Conservation (phyloP, 495 filamentous ascomycete genomes). For the Pyrenula massariospora region DNA sequence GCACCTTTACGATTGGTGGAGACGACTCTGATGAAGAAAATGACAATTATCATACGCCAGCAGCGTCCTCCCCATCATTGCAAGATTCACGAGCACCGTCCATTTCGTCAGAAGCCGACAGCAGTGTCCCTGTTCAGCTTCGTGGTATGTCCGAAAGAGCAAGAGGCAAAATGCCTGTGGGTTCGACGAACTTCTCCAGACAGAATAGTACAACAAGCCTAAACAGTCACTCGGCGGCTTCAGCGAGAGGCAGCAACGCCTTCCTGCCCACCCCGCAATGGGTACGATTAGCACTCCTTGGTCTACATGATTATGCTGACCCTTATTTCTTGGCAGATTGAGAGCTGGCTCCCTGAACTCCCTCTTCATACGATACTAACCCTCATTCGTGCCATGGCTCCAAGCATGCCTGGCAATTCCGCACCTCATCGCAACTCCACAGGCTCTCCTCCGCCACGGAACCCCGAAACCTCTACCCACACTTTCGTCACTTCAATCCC, state of each 20-base stretch:
- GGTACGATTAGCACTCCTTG: conserved; percentile 33
- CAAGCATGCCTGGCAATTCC: conserved; percentile 29
- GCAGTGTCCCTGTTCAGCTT: conserved; percentile 77
- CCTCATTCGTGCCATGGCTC: conserved; percentile 48
- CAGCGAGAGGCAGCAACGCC: conserved; percentile 32
- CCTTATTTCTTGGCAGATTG: conserved; percentile 49
- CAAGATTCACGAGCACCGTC: conserved; percentile 63
- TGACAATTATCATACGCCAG: conserved; percentile 53
- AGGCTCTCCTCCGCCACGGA: conserved; percentile 16
- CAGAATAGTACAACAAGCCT: conserved; percentile 88
- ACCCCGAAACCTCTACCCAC: not conserved
- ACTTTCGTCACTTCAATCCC: conserved; percentile 35
- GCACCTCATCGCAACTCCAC: conserved; percentile 15
- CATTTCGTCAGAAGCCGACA: conserved; percentile 59
- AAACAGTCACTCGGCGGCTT: conserved; percentile 47
- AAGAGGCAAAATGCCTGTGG: conserved; percentile 90
- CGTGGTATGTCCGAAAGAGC: conserved; percentile 98
- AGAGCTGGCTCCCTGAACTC: conserved; percentile 85
- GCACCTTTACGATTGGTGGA: conserved; percentile 81
- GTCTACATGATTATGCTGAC: not conserved
- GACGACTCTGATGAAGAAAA: conserved; percentile 71
- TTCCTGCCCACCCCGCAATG: conserved; percentile 72
- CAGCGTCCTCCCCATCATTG: conserved; percentile 58
- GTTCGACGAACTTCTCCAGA: conserved; percentile 69
- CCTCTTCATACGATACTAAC: conserved; percentile 85